Evolutionary conservation across 306 rosid genomes (phyloP).

Genomic region (Cicer cuneatum): DNA sequence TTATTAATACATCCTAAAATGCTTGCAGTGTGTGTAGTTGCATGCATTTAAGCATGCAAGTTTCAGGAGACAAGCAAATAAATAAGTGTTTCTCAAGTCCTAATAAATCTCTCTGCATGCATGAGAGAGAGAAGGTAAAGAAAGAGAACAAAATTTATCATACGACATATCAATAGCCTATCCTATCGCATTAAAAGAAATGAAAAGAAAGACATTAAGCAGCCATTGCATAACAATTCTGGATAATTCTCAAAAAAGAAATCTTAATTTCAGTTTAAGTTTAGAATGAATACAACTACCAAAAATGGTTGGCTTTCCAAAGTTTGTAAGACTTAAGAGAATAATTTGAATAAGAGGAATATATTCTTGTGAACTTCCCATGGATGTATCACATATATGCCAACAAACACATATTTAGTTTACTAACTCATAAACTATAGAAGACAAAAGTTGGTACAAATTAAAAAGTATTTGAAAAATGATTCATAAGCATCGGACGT

Average conservation of each 20-base stretch:
- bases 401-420: constrained; percentile 33
- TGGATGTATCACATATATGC: constrained; percentile 12
- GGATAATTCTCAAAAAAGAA: not conserved
- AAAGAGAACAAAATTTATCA: constrained; percentile 11
- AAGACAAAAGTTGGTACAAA: constrained; percentile 8
- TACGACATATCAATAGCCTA: constrained; percentile 13
- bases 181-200: not conserved
- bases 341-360: not conserved
- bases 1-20: constrained; percentile 22
- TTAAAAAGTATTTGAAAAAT: constrained; percentile 16
- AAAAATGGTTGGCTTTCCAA: constrained; percentile 15
- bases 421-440: constrained; percentile 35
- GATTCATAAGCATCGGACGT: constrained; percentile 16
- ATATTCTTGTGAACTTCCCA: constrained; percentile 18
- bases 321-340: not conserved
- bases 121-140: not conserved
- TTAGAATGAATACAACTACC: constrained; percentile 25
- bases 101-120: not conserved
- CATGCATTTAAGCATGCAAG: not conserved
- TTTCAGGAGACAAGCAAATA: constrained; percentile 14
- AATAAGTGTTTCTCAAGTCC: constrained; percentile 20
- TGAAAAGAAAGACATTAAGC: constrained; percentile 5
- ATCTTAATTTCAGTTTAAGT: constrained; percentile 26
- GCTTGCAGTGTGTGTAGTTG: constrained; percentile 14
- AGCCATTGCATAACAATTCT: constrained; percentile 12